Base-by-base conservation (phyloP, 345 rosid genomes). In the Brassica rapa region DNA sequence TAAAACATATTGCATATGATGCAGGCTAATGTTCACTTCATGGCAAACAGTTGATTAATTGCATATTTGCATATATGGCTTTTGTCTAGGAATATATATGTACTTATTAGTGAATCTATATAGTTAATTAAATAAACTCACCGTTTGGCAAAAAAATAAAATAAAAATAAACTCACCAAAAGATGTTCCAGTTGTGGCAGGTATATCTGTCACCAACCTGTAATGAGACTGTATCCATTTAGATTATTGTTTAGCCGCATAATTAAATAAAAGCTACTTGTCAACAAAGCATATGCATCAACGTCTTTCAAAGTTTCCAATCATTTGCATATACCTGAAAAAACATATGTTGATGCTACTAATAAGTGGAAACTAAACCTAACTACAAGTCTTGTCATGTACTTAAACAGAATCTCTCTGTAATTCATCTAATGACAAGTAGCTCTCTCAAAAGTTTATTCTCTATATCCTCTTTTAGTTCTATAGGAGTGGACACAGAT, bases 171-270 rank as follows among this genome's bases (percentile, higher is more conserved):
- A 80, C 80, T 76, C 51, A 81, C 83, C 83, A 71, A 81, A 81
- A 5, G 35, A 16, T 30, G 83, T 49, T 71, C 83, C 83, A 24
- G 80, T 76, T 70, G 80, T 81, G 5, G 80, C 83, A 43, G 83
- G 83, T 39, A 81, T 81, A 81, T 81, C 83, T 46, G 83, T 76
- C 59, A 81, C 83, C 77, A 75, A 71, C 80, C 83, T 81, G 68
- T 29, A 69, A 74, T 23, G 30, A 66, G 21, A 60, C 21, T 19
- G 14, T 61, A n/a, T 51, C 56, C 19, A 51, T 51, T 51, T 53
- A 6, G 9, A 53, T 41, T 43, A 1, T 3, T 51, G 3, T 51
- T 51, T 51, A 5, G 65, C 10, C 8, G 37, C 6, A 53, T 62
- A 37, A 25, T 43, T 10, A 43, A 43, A 64, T 43, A 53, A 51